Evolutionary conservation across 495 filamentous ascomycete species (phyloP), one percentile per base, ranked within the genome.

Genomic region (Terfezia claveryi): DNA sequence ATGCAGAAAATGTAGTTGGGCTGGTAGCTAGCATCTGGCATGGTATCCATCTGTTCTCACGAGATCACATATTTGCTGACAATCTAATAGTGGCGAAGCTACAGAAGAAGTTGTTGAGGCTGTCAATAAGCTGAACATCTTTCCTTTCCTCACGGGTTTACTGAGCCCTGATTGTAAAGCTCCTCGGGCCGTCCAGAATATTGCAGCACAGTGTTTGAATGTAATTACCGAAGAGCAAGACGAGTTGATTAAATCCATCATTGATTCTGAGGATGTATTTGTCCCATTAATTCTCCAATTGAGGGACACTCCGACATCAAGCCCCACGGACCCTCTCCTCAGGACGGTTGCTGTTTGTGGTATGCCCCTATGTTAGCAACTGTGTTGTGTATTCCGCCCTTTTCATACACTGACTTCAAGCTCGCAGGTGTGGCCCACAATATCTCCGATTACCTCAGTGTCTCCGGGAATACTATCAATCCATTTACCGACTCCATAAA

Each of bases 91-190:
- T 36, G 64, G 62, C 46, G 69, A 74, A 54, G 72, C 75, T 6
- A 67, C 70, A 11, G 73, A 78, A 37, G 76, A 78, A 56, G 73
- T 78, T 16, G 58, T 74, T 6, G 67, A 72, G 38, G 71, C 73
- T 36, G 69, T 77, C 51, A 70, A 67, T 32, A 68, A 67, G 46
- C 66, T 71, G 52, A 57, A 69, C 36, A 67, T 80, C 36, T 55
- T 71, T 51, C 70, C 65, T 11, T 72, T 80, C 50, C 65, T 78
- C 36, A 73, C 79, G 60, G 67, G 67, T 17, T 61, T 80, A 8
- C 59, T 74, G 10, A 55, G 66, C 2, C 58, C 62, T 8, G 56
- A 64, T 16, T 55, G 55, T 12, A 63, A 64, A 9, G 64, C 68
- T 16, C 62, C 69, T 5, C 62, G 65, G 2, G 62, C 68, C 27